Conservation (phyloP, 805 yeast species). For the Debaryomyces maramus region DNA sequence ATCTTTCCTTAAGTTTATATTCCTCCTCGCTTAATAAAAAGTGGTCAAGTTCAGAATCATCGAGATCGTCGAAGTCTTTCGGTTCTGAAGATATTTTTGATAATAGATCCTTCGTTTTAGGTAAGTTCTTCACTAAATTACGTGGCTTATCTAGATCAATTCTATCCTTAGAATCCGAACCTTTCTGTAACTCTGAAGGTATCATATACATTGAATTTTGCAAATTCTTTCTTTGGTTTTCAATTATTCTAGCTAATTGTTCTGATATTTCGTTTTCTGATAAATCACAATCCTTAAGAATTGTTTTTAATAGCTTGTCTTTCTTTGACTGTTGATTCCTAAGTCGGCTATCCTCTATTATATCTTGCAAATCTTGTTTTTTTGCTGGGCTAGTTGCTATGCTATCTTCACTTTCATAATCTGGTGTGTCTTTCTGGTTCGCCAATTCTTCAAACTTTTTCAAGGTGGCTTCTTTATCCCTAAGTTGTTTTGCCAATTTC, state of each 20-base stretch:
- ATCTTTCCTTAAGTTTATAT: constrained; percentile 67
- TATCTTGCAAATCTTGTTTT: constrained; percentile 2
- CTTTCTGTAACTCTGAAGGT: constrained; percentile 19
- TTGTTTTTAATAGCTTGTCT: constrained; percentile 23
- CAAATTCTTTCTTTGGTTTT: constrained; percentile 21
- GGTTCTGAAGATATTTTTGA: constrained; percentile 57
- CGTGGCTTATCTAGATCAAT: constrained; percentile 34
- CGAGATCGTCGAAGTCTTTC: constrained; percentile 62
- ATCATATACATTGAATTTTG: constrained; percentile 20
- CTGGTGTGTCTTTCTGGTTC: constrained; percentile 7
- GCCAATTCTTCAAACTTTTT: constrained; percentile 24
- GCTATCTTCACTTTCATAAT: constrained; percentile 8
- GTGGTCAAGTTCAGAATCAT: constrained; percentile 73
- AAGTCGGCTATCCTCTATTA: constrained; percentile 3
- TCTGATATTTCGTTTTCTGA: constrained; percentile 24
- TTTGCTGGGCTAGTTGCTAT: constrained; percentile 2
- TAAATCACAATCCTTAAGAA: constrained; percentile 32
- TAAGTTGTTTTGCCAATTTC: constrained; percentile 34
- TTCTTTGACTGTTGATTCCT: constrained; percentile 12
- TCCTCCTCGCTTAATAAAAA: constrained; percentile 69
- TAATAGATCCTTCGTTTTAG: constrained; percentile 57
- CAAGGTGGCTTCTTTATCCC: constrained; percentile 18
- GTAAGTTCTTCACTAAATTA: constrained; percentile 53
- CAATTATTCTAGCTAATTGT: constrained; percentile 21
- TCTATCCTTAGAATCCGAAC: constrained; percentile 13